These are phyloP conservation scores for Dipsacomyces acuminosporus DNA, from an alignment of 371 early-diverging fungal genomes.

Conservation along the genomic window DNA sequence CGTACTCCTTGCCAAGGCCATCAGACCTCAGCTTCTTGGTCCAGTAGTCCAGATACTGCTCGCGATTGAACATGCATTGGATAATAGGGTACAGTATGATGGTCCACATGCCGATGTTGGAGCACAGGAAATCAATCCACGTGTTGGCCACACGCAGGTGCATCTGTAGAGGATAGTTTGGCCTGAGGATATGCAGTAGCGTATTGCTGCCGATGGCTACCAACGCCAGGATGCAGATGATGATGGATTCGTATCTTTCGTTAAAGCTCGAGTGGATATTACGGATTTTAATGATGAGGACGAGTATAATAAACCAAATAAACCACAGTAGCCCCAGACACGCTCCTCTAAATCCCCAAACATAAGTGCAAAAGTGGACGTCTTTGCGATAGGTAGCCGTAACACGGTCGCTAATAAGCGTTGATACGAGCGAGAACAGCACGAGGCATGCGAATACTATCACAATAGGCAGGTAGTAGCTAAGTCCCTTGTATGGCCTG, in stretches of 20 bases:
- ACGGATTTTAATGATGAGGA: constrained; percentile 17
- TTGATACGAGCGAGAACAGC: constrained; percentile 7
- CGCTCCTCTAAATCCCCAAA: neutral
- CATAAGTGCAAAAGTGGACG: constrained; percentile 19
- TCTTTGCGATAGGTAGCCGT: constrained; percentile 13
- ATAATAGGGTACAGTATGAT: neutral
- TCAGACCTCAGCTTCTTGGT: neutral
- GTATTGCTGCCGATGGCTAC: constrained; percentile 2
- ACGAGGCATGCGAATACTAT: constrained; percentile 7
- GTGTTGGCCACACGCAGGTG: neutral
- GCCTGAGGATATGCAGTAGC: constrained; percentile 8
- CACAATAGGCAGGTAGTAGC: constrained; percentile 16
- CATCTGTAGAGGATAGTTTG: constrained; percentile 10
- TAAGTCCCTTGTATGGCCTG: constrained; percentile 12
- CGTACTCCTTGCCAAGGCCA: neutral
- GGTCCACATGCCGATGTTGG: neutral
- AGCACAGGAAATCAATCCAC: neutral
- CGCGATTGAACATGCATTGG: neutral
- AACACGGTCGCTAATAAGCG: constrained; percentile 1
- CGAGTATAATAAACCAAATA: constrained; percentile 17
- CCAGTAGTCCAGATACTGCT: neutral
- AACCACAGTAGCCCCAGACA: neutral
- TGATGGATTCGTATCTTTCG: constrained; percentile 24
- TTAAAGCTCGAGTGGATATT: constrained; percentile 37
- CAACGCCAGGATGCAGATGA: constrained; percentile 14